Evolutionary conservation across 345 rosid species (phyloP), one percentile per base, ranked within the genome.

Genomic region (Populus davidiana): DNA sequence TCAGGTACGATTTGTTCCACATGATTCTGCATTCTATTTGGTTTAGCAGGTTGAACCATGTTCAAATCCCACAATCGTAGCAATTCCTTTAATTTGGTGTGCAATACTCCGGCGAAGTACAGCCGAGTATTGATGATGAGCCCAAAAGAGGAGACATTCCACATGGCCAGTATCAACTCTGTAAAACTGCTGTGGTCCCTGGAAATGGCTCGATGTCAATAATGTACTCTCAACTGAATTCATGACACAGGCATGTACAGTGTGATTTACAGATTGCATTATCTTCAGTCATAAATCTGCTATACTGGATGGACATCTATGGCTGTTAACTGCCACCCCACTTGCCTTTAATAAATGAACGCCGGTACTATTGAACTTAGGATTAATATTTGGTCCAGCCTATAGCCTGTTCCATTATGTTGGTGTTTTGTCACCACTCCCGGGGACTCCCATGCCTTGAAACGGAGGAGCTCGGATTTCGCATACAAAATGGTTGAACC

Each of bases 21-120:
- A 90, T 94, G 98, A 91, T 94, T 79, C 90, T 94, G 76, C 97
- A 93, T 77, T 93, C 98, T 49, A 93, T 91, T 76, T 94, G 98
- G 98, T 85, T 85, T 72, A 91, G 85, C 76, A 79, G 89, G 81
- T 68, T 94, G 63, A 89, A 85, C 78, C 93, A 90, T 76, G 82
- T 85, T 73, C 70, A 79, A 35, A 74, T 79, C 56, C 16, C 74
- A n/a, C 64, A 69, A 54, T 44, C 78, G 16, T 21, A 44, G 77
- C n/a, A 54, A 67, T 14, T 69, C 69, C 27, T 4, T 52, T 31
- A 31, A 31, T 31, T 50, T 31, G 33, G 62, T 20, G 59, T 11
- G 1, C 43, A 56, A 8, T 8, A 56, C 63, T 56, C 23, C 23
- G 29, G 65, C 23, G 9, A 47, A 47, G 52, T 47, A 47, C 20